These are phyloP conservation scores for Alternaria alternata DNA, from an alignment of 2,329 filamentous ascomycete genomes.

Conservation along the genomic window DNA sequence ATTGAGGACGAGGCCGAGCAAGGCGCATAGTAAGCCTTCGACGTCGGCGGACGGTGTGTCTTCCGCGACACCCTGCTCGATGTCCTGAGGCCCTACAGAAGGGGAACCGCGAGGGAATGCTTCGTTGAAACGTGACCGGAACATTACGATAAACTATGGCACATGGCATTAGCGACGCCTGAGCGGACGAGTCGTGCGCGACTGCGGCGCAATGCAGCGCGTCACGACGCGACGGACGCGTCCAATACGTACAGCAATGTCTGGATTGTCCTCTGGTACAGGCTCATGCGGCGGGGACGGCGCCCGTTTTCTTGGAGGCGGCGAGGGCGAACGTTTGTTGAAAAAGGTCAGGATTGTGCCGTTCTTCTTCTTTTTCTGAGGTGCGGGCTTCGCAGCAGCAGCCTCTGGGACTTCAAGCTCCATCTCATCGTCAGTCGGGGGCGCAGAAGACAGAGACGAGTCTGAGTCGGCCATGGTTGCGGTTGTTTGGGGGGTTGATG, in stretches of 20 bases:
- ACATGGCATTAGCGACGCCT: slow-evolving; percentile 43
- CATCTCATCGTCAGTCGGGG: slow-evolving; percentile 66
- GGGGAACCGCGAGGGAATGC: slow-evolving; percentile 86
- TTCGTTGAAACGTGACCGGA: slow-evolving; percentile 90
- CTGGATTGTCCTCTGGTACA: slow-evolving; percentile 86
- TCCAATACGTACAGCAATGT: slow-evolving; percentile 81
- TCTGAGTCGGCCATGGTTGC: slow-evolving; percentile 64
- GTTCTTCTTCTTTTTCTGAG: slow-evolving; percentile 44
- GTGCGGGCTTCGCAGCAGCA: slow-evolving; percentile 34
- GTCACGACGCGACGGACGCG: slow-evolving; percentile 50
- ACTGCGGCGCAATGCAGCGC: slow-evolving; percentile 31
- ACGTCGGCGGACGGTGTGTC: slow-evolving; percentile 80
- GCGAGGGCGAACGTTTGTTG: slow-evolving; percentile 52
- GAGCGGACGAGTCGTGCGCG: slow-evolving; percentile 35
- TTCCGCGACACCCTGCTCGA: slow-evolving; percentile 86
- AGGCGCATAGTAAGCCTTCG: slow-evolving; percentile 86
- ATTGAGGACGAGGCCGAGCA: slow-evolving; percentile 88
- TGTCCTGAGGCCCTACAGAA: slow-evolving; percentile 93
- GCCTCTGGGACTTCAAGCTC: slow-evolving; percentile 34
- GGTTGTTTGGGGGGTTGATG: slow-evolving; percentile 30
- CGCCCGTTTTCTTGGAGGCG: slow-evolving; percentile 75
- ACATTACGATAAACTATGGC: slow-evolving; percentile 93
- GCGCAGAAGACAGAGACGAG: slow-evolving; percentile 64
- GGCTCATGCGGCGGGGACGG: slow-evolving; percentile 91
- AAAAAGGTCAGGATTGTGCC: slow-evolving; percentile 49